Evolutionary conservation across 2,329 filamentous ascomycete species (phyloP).

Genomic region (Escovopsis weberi): DNA sequence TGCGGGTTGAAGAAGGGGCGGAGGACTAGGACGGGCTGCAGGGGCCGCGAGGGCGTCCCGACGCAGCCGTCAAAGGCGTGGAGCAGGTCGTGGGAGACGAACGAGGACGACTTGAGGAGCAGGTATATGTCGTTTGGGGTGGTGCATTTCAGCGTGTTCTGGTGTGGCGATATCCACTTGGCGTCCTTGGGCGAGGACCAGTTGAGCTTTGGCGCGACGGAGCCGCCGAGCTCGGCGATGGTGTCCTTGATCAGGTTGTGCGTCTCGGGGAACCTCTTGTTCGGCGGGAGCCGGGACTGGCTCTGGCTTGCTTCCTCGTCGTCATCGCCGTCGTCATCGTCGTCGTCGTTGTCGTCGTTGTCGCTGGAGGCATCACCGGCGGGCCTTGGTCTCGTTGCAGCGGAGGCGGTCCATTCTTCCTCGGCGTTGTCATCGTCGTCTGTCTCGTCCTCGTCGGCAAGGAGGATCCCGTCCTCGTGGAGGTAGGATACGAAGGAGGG

Average conservation of each 20-base stretch:
- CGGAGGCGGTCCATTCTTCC: slow-evolving; percentile 30
- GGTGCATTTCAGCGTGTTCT: slow-evolving; percentile 84
- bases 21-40: slow-evolving; percentile 69
- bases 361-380: too few relatives aligned
- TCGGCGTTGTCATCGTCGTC: slow-evolving; percentile 40
- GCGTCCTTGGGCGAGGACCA: slow-evolving; percentile 97
- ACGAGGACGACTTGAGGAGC: slow-evolving; percentile 85
- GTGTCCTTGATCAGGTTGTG: slow-evolving; percentile 63
- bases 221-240: slow-evolving; percentile 70
- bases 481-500: slow-evolving; percentile 71
- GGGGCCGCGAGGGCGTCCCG: slow-evolving; percentile 26
- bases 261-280: slow-evolving; percentile 51
- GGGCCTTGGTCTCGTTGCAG: slow-evolving; percentile 12
- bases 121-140: slow-evolving; percentile 86
- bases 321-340: slow-evolving; percentile 28
- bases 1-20: slow-evolving; percentile 81
- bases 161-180: slow-evolving; percentile 70
- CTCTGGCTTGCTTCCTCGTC: slow-evolving; percentile 37
- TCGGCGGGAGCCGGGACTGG: slow-evolving; percentile 27
- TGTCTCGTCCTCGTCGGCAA: slow-evolving; percentile 53
- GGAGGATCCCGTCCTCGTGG: slow-evolving; percentile 79
- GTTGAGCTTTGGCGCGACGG: slow-evolving; percentile 85
- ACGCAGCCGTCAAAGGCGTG: slow-evolving; percentile 71
- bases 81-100: slow-evolving; percentile 85
- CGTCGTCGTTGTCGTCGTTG: slow-evolving; percentile 1